Conservation (phyloP, 257 asterid species). For the Nicotiana otophora region DNA sequence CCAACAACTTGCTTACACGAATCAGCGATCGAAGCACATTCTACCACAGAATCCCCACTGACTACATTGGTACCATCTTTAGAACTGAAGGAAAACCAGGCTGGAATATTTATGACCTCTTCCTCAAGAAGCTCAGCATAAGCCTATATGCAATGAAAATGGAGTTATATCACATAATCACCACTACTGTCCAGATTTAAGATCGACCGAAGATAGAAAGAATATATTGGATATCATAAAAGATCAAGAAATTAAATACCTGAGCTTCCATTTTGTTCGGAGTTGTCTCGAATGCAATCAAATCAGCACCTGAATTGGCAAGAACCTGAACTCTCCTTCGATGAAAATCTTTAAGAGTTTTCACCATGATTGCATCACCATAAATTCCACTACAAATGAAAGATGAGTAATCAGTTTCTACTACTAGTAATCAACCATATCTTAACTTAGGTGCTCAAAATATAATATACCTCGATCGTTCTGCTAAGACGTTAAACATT, state of each 20-base stretch:
- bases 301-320: constrained; percentile 71
- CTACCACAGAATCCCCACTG: constrained; percentile 55
- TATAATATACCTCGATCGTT: background rate
- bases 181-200: background rate
- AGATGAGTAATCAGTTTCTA: background rate
- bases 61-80: constrained; percentile 57
- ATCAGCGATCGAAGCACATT: constrained; percentile 58
- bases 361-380: constrained; percentile 43
- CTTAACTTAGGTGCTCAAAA: background rate
- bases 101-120: constrained; percentile 42
- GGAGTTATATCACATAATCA: background rate
- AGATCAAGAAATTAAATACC: constrained; percentile 30
- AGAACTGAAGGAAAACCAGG: constrained; percentile 73
- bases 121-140: constrained; percentile 72
- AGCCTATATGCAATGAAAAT: constrained; percentile 32
- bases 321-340: constrained; percentile 72
- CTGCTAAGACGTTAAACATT: background rate
- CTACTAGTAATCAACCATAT: background rate
- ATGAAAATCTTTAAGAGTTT: constrained; percentile 72
- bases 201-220: background rate
- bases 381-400: constrained; percentile 53
- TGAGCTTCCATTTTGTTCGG: constrained; percentile 73
- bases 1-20: constrained; percentile 46
- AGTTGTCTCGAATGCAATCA: constrained; percentile 86
- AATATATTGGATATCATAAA: background rate